Evolutionary conservation across 2,329 filamentous ascomycete genomes (phyloP), one percentile per base, ranked within the genome.

Genomic region (Colletotrichum lentis): DNA sequence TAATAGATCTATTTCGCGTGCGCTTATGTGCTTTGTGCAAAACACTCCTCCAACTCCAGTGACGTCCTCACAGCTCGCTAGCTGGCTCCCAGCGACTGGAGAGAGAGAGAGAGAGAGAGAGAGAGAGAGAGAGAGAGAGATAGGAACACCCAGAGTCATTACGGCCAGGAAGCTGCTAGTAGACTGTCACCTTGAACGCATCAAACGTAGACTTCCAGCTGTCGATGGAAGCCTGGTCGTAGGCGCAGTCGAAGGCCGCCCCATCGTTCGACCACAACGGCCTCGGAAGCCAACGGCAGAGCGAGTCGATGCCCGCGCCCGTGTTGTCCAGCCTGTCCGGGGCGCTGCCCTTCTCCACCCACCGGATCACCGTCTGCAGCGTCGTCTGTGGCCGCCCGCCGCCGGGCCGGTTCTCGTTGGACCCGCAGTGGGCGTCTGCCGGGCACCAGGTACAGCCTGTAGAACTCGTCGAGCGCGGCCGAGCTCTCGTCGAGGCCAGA

Each of bases 351-450:
- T 82, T 80, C 76, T 86, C 84, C 0, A 85, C 84, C 84, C 84
- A 86, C 62, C 83, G 76, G 56, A 87, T 82, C 71, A 85, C 75
- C 2, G 74, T 78, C 70, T 78, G 76, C 70, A 84, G 76, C 71
- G 83, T 85, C 16, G 80, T 79, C 73, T 62, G 57, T 11, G 58
- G 56, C 57, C 56, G 62, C 11, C 58, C 56, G 4, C 56, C 58
- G n/a, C 31, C 31, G 1, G 3, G 84, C 84, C 4, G 82, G 74
- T 0, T 80, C 80, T 74, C 75, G n/a, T 85, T 85, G 3, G 79
- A 80, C 39, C 69, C 70, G 73, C 85, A 87, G 76, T 87, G 85
- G 0, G 79, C 81, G 1, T 81, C 85, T n/a, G 22, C 85, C 85
- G 0, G 85, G 85, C 1, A 88, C 74, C 0, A 76, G 69, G 64